These are phyloP conservation scores for Santalum album DNA, from an alignment of 164 flowering plant species.

Conservation along the genomic window DNA sequence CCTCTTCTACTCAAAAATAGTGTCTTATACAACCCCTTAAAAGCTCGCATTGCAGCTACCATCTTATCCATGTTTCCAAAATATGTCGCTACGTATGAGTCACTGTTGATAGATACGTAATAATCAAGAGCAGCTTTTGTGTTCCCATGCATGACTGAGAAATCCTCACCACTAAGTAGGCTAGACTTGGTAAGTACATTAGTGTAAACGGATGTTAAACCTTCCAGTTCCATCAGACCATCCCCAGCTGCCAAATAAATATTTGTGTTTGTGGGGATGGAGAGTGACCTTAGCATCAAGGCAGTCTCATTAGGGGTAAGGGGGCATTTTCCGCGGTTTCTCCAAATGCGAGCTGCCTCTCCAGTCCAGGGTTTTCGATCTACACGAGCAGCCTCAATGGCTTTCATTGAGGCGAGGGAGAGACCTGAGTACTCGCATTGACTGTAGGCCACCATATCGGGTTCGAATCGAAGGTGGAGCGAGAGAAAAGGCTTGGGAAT, in stretches of 20 bases:
- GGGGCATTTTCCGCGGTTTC: constrained; percentile 91
- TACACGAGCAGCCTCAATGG: constrained; percentile 63
- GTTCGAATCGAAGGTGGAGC: constrained; percentile 95
- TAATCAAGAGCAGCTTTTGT: constrained; percentile 97
- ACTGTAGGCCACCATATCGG: constrained; percentile 98
- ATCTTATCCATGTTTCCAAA: constrained; percentile 99
- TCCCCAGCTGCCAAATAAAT: constrained; percentile 96
- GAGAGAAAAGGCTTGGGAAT: constrained; percentile 92
- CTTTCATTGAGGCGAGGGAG: constrained; percentile 48
- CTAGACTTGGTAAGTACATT: constrained; percentile 70
- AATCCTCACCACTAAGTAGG: constrained; percentile 57
- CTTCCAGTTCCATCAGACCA: constrained; percentile 82
- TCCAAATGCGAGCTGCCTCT: constrained; percentile 69
- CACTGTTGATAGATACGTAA: constrained; percentile 81
- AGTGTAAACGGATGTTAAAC: constrained; percentile 63
- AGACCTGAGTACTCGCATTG: constrained; percentile 71
- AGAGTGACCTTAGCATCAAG: constrained; percentile 60
- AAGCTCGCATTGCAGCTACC: constrained; percentile 93
- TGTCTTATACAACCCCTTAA: constrained; percentile 57
- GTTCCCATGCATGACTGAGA: constrained; percentile 85
- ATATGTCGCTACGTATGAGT: constrained; percentile 82
- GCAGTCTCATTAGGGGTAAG: constrained; percentile 90
- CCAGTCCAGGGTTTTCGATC: constrained; percentile 91
- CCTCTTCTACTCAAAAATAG: constrained; percentile 70
- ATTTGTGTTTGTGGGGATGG: constrained; percentile 66